Evolutionary conservation across 805 yeast genomes (phyloP), one percentile per base, ranked within the genome.

Genomic region (Sungouiozyma intestinalis): DNA sequence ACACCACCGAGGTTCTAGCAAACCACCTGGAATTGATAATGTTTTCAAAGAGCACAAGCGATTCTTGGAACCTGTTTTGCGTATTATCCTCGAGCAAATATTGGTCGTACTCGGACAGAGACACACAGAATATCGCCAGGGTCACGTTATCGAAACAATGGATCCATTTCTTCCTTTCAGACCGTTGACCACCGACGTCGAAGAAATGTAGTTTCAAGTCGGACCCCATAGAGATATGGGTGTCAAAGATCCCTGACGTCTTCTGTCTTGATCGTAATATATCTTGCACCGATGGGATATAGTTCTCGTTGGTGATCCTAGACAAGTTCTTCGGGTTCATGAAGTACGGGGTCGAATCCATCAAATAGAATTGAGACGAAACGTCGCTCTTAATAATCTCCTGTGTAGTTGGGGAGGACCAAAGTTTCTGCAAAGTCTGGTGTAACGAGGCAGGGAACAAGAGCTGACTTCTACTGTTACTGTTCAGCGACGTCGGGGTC

Each of bases 111-210:
- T 88, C 97, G 2, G 90, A 79, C 41, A 88, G 64, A 0, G 97
- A 87, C 17, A 87, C 95, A 62, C 96, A 87, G 58, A 87, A 88
- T 45, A 88, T 85, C 40, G 88, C 81, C 38, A 84, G 70, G 0
- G 95, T 83, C 29, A 88, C 96, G 52, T 87, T 86, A 61, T 87
- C 95, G 54, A 92, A 92, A 57, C 95, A 85, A 63, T 92, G 94
- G 47, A 92, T 87, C 98, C 98, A 92, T 63, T 92, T 90, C 56
- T 84, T 85, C 41, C 98, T 78, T 66, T 92, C 98, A 3, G 94
- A 79, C 53, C 98, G 71, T 63, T 92, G 98, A 1, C 97, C 97
- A 48, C 97, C 97, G 38, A 88, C 96, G 61, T 88, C 97, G 55
- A 69, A 78, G 52, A 81, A 68, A 52, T 78, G 84, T 39, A 81